Evolutionary conservation across 2,329 filamentous ascomycete species (phyloP).

Genomic region (Pleoardoris graminearum): DNA sequence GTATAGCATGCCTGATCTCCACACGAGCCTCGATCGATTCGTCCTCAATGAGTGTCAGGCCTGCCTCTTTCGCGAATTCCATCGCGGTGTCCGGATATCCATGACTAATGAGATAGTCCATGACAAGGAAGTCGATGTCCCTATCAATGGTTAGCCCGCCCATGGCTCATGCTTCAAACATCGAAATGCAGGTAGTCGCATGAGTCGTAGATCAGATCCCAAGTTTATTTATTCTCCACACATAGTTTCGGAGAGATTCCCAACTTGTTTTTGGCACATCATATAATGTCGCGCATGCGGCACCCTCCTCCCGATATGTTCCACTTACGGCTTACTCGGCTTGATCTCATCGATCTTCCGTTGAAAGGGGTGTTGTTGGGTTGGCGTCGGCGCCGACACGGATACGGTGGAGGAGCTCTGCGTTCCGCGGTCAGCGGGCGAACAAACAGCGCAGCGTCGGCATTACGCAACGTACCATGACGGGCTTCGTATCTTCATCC

Average conservation of each 20-base stretch:
- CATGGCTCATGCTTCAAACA: too few relatives aligned
- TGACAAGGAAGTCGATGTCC: constrained; percentile 91
- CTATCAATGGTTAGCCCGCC: too few relatives aligned
- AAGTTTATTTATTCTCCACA: constrained; percentile 92
- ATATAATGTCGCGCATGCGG: constrained; percentile 56
- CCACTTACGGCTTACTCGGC: constrained; percentile 81
- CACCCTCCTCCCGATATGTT: neutral
- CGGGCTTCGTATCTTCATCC: constrained; percentile 38
- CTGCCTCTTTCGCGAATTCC: constrained; percentile 92
- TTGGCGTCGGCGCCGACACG: constrained; percentile 72
- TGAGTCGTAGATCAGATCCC: constrained; percentile 64
- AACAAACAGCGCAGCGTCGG: constrained; percentile 9
- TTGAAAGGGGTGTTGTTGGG: constrained; percentile 72
- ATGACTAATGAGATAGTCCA: constrained; percentile 96
- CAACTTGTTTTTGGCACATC: constrained; percentile 86
- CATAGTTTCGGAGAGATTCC: constrained; percentile 99
- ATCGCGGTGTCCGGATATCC: constrained; percentile 91
- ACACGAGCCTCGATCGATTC: constrained; percentile 77
- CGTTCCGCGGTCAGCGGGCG: constrained; percentile 21
- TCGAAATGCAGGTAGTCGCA: too few relatives aligned
- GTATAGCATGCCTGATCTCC: constrained; percentile 81
- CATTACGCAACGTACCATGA: constrained; percentile 36
- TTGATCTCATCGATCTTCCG: constrained; percentile 81
- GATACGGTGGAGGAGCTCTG: constrained; percentile 69
- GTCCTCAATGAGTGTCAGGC: constrained; percentile 69